A percentile compares a stretch with the other conserved stretches of the same genome.
phyloP scores from a whole-genome alignment of 495 filamentous ascomycete genomes.

The Saxophila tyrrhenica region DNA sequence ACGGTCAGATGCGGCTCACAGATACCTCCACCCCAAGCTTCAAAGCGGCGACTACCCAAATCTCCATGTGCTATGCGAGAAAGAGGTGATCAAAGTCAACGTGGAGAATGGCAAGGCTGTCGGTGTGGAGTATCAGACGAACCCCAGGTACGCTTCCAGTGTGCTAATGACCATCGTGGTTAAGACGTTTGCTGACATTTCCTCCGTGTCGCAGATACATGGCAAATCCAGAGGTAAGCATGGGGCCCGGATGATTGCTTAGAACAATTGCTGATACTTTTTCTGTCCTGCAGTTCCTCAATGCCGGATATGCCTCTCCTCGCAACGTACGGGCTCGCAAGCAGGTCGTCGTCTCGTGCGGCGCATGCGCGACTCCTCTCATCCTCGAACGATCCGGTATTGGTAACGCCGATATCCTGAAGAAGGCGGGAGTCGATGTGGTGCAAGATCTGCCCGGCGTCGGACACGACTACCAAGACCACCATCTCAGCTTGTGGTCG shows the following conservation, averaged over 20 bases:
- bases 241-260: too few relatives aligned
- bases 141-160: slow-evolving; percentile 10
- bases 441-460: slow-evolving; percentile 22
- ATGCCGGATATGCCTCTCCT: slow-evolving; percentile 26
- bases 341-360: slow-evolving; percentile 24
- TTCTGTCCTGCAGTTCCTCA: slow-evolving; percentile 15
- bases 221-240: too few relatives aligned
- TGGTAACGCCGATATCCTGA: slow-evolving; percentile 19
- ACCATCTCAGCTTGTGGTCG: slow-evolving; percentile 17
- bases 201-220: too few relatives aligned
- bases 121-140: slow-evolving; percentile 21
- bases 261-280: too few relatives aligned
- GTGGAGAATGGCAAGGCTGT: slow-evolving; percentile 18
- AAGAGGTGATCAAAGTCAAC: slow-evolving; percentile 19
- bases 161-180: too few relatives aligned
- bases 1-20: slow-evolving; percentile 28
- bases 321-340: slow-evolving; percentile 30
- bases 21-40: slow-evolving; percentile 31
- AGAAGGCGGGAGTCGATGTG: slow-evolving; percentile 11
- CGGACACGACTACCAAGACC: slow-evolving; percentile 24
- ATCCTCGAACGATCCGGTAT: slow-evolving; percentile 28
- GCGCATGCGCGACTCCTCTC: slow-evolving; percentile 24
- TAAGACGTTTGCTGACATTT: too few relatives aligned
- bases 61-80: slow-evolving; percentile 22
- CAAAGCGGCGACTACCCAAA: slow-evolving; percentile 24